Conservation (phyloP, 2,329 filamentous ascomycete genomes). For the Tolypocladium amazonense region DNA sequence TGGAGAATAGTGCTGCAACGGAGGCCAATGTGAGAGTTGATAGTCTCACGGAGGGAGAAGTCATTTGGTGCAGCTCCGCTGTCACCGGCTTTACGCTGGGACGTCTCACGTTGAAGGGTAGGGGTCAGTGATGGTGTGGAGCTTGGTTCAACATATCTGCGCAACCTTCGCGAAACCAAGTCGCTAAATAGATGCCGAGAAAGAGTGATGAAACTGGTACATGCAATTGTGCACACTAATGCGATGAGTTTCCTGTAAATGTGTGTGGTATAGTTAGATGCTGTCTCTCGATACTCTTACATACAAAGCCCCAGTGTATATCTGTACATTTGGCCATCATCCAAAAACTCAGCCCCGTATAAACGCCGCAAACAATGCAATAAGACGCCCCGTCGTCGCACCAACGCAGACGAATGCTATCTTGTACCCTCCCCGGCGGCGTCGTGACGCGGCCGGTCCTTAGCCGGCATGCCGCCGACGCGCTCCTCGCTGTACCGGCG, state of each 20-base stretch:
- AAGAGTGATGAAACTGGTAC: background rate
- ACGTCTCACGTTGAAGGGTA: background rate
- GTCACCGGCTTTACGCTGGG: background rate
- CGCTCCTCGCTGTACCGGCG: constrained; percentile 39
- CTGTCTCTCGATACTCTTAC: background rate
- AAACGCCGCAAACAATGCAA: background rate
- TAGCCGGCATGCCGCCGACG: constrained; percentile 41
- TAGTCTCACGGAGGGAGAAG: background rate
- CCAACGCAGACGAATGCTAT: background rate
- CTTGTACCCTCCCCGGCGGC: background rate
- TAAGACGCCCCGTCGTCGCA: background rate
- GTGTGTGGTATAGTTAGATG: background rate
- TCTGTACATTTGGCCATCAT: background rate
- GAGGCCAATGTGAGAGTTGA: background rate
- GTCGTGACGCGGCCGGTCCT: constrained; percentile 12
- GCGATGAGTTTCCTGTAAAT: background rate
- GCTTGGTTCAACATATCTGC: too few species aligned
- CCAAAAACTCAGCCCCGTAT: background rate
- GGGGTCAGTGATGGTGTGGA: background rate
- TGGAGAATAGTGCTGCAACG: background rate
- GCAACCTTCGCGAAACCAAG: too few species aligned
- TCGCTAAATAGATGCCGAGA: background rate
- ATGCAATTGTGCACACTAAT: background rate
- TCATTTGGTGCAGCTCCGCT: background rate
- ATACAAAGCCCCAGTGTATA: background rate